Evolutionary conservation across 2,329 filamentous ascomycete species (phyloP).

Genomic region (Neofusicoccum parvum): DNA sequence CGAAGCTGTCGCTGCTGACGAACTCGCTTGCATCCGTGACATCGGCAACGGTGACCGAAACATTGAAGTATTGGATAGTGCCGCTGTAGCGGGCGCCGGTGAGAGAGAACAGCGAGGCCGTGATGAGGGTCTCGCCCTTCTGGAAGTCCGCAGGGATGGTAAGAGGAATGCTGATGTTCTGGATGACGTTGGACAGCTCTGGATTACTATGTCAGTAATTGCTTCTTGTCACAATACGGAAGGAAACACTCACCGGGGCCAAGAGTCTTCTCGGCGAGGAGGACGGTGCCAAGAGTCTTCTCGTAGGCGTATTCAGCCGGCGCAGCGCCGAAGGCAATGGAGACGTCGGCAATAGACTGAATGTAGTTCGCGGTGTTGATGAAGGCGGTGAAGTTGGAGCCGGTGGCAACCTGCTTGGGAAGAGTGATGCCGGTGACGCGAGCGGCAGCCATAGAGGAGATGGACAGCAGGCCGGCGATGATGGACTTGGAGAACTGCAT

Average conservation of each 20-base stretch:
- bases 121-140: constrained; percentile 28
- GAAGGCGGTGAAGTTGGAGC: constrained; percentile 40
- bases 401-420: constrained; percentile 46
- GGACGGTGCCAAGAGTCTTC: constrained; percentile 31
- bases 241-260: neutral
- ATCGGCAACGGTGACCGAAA: constrained; percentile 29
- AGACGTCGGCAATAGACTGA: constrained; percentile 48
- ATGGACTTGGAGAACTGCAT: constrained; percentile 26
- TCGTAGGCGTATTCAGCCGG: constrained; percentile 28
- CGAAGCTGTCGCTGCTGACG: neutral
- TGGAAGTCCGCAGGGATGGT: constrained; percentile 24
- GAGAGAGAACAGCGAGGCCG: constrained; percentile 29
- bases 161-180: constrained; percentile 30
- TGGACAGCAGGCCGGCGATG: constrained; percentile 25
- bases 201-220: neutral
- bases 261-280: constrained; percentile 1
- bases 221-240: neutral
- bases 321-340: constrained; percentile 47
- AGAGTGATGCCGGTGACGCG: constrained; percentile 50
- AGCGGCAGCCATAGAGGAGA: constrained; percentile 33
- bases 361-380: constrained; percentile 48
- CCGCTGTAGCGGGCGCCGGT: neutral
- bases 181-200: constrained; percentile 27
- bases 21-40: constrained; percentile 16
- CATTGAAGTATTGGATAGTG: constrained; percentile 27